phyloP scores from a whole-genome alignment of 352 stramenopile genomes.

The Phytophthora sp. region DNA sequence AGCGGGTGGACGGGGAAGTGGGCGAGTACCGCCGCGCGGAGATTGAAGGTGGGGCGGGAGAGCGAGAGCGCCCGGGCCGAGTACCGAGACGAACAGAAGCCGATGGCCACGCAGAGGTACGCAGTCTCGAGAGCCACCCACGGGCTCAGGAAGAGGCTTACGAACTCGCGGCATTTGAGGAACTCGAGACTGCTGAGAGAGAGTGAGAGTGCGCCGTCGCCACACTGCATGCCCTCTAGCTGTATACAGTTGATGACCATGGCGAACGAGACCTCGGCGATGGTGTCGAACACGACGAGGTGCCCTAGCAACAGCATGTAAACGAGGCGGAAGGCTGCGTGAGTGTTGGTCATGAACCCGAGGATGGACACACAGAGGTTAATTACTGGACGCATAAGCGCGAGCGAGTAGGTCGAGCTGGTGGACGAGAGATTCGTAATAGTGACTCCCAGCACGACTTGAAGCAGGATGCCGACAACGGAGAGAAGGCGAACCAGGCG shows the following conservation, averaged over 20 bases:
- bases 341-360: slow-evolving; percentile 77
- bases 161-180: slow-evolving; percentile 48
- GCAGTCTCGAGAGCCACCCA: slow-evolving; percentile 63
- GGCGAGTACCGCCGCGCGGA: slow-evolving; percentile 55
- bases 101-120: slow-evolving; percentile 60
- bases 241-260: slow-evolving; percentile 64
- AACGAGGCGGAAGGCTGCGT: slow-evolving; percentile 57
- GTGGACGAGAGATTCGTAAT: slow-evolving; percentile 24
- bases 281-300: slow-evolving; percentile 52
- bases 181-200: slow-evolving; percentile 30
- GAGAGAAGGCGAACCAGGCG: slow-evolving; percentile 52
- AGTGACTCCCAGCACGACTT: slow-evolving; percentile 42
- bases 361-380: slow-evolving; percentile 59
- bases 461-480: slow-evolving; percentile 45
- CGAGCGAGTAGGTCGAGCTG: slow-evolving; percentile 50
- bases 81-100: slow-evolving; percentile 61
- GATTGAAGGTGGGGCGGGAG: slow-evolving; percentile 62
- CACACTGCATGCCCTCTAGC: slow-evolving; percentile 52
- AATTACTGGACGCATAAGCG: slow-evolving; percentile 48
- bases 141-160: slow-evolving; percentile 50
- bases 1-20: slow-evolving; percentile 44
- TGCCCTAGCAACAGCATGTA: slow-evolving; percentile 45
- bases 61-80: slow-evolving; percentile 61
- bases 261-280: slow-evolving; percentile 59
- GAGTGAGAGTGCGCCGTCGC: slow-evolving; percentile 36